Conservation (phyloP, 108 stramenopile species). For the Cyclotella kingstonii region DNA sequence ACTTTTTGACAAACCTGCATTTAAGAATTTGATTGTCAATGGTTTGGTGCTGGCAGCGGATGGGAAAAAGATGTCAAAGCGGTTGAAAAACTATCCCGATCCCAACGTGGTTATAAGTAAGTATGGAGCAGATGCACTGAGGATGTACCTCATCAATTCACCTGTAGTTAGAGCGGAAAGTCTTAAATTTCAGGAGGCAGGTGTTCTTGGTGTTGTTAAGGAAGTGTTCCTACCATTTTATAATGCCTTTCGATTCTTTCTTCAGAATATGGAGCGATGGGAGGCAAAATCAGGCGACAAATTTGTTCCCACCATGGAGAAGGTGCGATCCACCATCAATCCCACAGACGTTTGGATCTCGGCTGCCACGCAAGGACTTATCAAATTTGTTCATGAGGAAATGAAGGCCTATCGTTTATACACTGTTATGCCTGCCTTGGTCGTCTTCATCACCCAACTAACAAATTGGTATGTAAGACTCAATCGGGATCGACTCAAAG, state of each 20-base stretch:
- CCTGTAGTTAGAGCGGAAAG: constrained; percentile 98
- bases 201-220: constrained; percentile 95
- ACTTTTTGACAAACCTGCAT: constrained; percentile 97
- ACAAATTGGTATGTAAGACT: constrained; percentile 99
- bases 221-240: constrained; percentile 98
- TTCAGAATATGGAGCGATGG: constrained; percentile 88
- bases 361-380: constrained; percentile 94
- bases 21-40: constrained; percentile 98
- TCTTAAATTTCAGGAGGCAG: constrained; percentile 96
- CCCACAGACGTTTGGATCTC: constrained; percentile 98
- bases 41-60: constrained; percentile 97
- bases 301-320: constrained; percentile 83
- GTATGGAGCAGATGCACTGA: constrained; percentile 98
- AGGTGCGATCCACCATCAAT: constrained; percentile 81
- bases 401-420: constrained; percentile 98
- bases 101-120: constrained; percentile 88
- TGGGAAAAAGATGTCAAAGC: constrained; percentile 99
- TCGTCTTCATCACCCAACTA: constrained; percentile 92
- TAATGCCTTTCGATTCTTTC: constrained; percentile 98
- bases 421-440: constrained; percentile 98
- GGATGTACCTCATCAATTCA: constrained; percentile 99
- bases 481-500: constrained; percentile 98
- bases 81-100: constrained; percentile 98
- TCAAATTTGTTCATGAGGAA: constrained; percentile 96
- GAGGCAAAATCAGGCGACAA: constrained; percentile 57